phyloP scores from a whole-genome alignment of 371 early-diverging fungal genomes.

The Blakeslea trispora region DNA sequence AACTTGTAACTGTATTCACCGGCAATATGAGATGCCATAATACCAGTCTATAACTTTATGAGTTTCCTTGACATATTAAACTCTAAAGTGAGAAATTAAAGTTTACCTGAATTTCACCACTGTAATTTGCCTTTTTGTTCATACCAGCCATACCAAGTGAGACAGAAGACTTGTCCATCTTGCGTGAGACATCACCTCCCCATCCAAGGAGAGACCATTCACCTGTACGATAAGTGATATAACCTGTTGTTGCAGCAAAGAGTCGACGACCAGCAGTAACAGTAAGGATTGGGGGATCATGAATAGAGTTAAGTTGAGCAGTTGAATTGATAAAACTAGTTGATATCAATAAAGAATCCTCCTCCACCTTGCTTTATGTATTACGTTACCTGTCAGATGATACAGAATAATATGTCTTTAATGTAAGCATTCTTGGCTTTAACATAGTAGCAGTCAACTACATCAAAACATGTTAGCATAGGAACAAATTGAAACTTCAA shows the following conservation, averaged over 20 bases:
- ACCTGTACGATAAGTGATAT: slow-evolving; percentile 77
- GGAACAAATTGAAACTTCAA: background rate
- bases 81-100: too few relatives aligned
- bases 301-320: slow-evolving; percentile 52
- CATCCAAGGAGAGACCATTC: slow-evolving; percentile 70
- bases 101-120: slow-evolving; percentile 60
- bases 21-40: slow-evolving; percentile 51
- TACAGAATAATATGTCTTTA: slow-evolving; percentile 72
- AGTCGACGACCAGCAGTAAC: slow-evolving; percentile 69
- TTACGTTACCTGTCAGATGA: slow-evolving; percentile 58
- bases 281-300: slow-evolving; percentile 66
- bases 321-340: slow-evolving; percentile 67
- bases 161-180: slow-evolving; percentile 59
- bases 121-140: slow-evolving; percentile 52
- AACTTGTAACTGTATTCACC: slow-evolving; percentile 48
- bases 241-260: slow-evolving; percentile 67
- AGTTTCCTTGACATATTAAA: too few relatives aligned
- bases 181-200: slow-evolving; percentile 55
- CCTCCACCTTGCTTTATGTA: background rate
- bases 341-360: slow-evolving; percentile 1
- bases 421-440: slow-evolving; percentile 55
- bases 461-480: too few relatives aligned
- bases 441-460: slow-evolving; percentile 63
- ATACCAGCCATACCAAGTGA: slow-evolving; percentile 62
- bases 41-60: slow-evolving; percentile 44